phyloP scores from a whole-genome alignment of 768 basidiomycete species.

The Stropharia rugosoannulata region DNA sequence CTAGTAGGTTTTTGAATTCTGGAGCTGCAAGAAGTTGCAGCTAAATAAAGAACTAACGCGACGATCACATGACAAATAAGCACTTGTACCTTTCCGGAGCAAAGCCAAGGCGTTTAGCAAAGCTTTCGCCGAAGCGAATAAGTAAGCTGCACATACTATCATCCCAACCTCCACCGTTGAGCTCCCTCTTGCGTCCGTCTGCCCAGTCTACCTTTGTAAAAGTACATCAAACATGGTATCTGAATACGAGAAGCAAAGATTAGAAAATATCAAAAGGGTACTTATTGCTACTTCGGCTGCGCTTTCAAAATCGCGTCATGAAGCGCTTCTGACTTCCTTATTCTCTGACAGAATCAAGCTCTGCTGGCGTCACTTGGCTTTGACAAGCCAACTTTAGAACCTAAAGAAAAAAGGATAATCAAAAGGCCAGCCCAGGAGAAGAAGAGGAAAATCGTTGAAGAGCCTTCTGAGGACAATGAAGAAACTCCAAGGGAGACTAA shows the following conservation, averaged over 20 bases:
- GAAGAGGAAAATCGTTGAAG: slow-evolving; percentile 40
- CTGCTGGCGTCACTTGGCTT: slow-evolving; percentile 44
- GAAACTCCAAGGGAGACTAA: slow-evolving; percentile 22
- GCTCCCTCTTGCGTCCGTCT: not conserved
- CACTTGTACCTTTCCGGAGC: too few relatives aligned
- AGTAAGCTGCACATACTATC: too few relatives aligned
- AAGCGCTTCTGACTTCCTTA: not conserved
- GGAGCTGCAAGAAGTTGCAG: too few relatives aligned
- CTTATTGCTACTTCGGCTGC: slow-evolving; percentile 4
- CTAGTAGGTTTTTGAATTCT: too few relatives aligned
- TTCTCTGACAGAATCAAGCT: slow-evolving; percentile 34
- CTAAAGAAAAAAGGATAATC: slow-evolving; percentile 35
- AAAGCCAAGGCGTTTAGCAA: too few relatives aligned
- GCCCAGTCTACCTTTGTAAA: not conserved
- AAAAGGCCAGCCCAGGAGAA: slow-evolving; percentile 27
- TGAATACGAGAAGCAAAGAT: slow-evolving; percentile 23
- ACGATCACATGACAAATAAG: too few relatives aligned
- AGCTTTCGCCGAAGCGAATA: too few relatives aligned
- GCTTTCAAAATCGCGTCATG: slow-evolving; percentile 16
- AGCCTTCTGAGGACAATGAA: slow-evolving; percentile 8
- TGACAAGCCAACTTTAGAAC: slow-evolving; percentile 46
- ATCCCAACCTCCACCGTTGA: not conserved
- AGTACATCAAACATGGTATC: slow-evolving; percentile 21
- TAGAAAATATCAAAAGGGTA: slow-evolving; percentile 22
- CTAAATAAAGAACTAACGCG: too few relatives aligned